Conservation (phyloP, 2,329 filamentous ascomycete species). For the Colletotrichum shisoi region DNA sequence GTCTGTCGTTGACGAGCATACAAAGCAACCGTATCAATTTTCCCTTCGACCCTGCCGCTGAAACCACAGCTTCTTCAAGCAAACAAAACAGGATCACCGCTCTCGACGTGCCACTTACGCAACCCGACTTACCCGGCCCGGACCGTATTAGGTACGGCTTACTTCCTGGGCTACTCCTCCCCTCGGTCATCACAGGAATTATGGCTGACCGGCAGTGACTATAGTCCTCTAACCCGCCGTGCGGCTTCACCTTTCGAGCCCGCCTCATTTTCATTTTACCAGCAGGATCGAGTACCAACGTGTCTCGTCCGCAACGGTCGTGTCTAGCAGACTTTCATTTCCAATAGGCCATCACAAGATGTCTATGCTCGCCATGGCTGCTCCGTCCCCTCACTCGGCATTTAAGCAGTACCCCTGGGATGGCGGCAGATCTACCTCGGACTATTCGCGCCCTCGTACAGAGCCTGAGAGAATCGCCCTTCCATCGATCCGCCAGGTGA, state of each 20-base stretch:
- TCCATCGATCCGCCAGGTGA: conserved; percentile 63
- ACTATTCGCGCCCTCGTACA: conserved; percentile 49
- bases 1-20: conserved; percentile 38
- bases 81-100: conserved; percentile 9
- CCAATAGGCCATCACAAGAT: conserved; percentile 51
- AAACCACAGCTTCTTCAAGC: conserved; percentile 21
- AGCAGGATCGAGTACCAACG: conserved; percentile 54
- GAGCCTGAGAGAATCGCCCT: conserved; percentile 56
- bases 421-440: conserved; percentile 46
- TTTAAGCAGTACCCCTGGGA: conserved; percentile 56
- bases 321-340: conserved; percentile 41
- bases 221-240: conserved; percentile 37
- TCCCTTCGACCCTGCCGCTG: conserved; percentile 13
- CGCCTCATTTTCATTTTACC: neutral
- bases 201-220: conserved; percentile 22
- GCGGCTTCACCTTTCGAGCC: conserved; percentile 41
- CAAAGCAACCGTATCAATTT: conserved; percentile 2
- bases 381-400: conserved; percentile 52
- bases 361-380: conserved; percentile 60
- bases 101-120: conserved; percentile 26
- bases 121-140: conserved; percentile 17
- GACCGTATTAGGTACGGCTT: conserved; percentile 32
- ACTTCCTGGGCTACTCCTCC: neutral
- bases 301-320: conserved; percentile 32
- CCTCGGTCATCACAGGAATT: too few relatives aligned